phyloP scores from a whole-genome alignment of 352 stramenopile species.

The Globisporangium canariense region DNA sequence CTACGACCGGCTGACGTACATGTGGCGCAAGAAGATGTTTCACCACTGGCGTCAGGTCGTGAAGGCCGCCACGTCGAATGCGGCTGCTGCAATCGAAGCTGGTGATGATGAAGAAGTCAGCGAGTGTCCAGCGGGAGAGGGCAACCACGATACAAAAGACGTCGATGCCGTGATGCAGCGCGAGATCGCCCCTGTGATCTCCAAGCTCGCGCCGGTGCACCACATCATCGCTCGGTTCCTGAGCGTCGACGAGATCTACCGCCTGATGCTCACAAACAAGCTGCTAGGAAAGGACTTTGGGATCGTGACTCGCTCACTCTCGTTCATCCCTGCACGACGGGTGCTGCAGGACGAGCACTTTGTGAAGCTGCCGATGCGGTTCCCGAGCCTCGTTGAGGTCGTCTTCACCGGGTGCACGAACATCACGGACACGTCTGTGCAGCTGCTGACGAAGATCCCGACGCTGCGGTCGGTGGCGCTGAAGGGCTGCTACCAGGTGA shows the following conservation, averaged over 20 bases:
- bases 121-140: not conserved
- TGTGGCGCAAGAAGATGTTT: constrained; percentile 79
- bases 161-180: not conserved
- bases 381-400: constrained; percentile 48
- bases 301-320: constrained; percentile 33
- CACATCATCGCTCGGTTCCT: constrained; percentile 46
- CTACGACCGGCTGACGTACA: constrained; percentile 67
- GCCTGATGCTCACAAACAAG: constrained; percentile 43
- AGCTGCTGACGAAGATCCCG: constrained; percentile 33
- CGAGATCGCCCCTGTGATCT: constrained; percentile 8
- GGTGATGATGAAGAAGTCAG: not conserved
- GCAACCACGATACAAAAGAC: not conserved
- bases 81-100: constrained; percentile 6
- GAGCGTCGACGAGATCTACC: constrained; percentile 50
- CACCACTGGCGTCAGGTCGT: constrained; percentile 62
- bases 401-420: constrained; percentile 62
- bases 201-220: constrained; percentile 32
- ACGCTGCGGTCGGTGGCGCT: constrained; percentile 41
- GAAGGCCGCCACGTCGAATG: constrained; percentile 14
- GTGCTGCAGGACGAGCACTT: constrained; percentile 47
- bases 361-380: constrained; percentile 32
- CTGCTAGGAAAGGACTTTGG: constrained; percentile 42
- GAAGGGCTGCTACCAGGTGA: constrained; percentile 72
- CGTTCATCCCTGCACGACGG: constrained; percentile 53
- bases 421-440: constrained; percentile 48